Conservation (phyloP, 441 rosid genomes). For the Kokia cookei region DNA sequence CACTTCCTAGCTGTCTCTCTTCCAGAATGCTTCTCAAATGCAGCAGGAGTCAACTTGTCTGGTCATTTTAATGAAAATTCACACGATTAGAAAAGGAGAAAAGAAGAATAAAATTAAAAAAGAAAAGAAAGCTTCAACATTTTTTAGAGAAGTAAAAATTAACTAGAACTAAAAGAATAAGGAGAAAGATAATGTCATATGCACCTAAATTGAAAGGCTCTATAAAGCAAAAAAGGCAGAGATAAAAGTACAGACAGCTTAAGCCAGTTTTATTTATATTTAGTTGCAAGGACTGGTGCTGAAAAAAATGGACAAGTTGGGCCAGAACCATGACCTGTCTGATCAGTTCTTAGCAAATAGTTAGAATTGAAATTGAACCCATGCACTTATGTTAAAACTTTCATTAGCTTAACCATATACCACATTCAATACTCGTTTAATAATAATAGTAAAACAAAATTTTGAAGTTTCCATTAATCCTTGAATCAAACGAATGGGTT, state of each 20-base stretch:
- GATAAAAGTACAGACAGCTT: background rate
- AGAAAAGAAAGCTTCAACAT: background rate
- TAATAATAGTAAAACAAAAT: background rate
- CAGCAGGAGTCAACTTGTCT: conserved; percentile 96
- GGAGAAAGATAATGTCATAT: conserved; percentile 1
- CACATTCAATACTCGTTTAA: background rate
- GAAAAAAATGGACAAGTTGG: background rate
- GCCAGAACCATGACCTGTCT: too few species aligned
- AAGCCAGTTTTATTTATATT: background rate
- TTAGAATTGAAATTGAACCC: background rate
- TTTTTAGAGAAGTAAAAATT: background rate
- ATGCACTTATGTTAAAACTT: background rate
- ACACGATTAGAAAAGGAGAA: conserved; percentile 11
- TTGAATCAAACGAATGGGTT: too few species aligned
- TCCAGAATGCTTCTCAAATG: conserved; percentile 99
- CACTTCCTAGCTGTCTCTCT: conserved; percentile 98
- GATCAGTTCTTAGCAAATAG: too few species aligned
- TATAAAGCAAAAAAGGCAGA: background rate
- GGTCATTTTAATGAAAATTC: conserved; percentile 19
- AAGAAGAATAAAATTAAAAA: background rate
- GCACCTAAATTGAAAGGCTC: background rate
- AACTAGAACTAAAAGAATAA: background rate
- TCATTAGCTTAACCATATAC: background rate
- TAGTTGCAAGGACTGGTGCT: background rate
- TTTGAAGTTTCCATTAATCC: too few species aligned